phyloP scores from a whole-genome alignment of 1,139 yeast species.

The Groenewaldozyma auringiensis region DNA sequence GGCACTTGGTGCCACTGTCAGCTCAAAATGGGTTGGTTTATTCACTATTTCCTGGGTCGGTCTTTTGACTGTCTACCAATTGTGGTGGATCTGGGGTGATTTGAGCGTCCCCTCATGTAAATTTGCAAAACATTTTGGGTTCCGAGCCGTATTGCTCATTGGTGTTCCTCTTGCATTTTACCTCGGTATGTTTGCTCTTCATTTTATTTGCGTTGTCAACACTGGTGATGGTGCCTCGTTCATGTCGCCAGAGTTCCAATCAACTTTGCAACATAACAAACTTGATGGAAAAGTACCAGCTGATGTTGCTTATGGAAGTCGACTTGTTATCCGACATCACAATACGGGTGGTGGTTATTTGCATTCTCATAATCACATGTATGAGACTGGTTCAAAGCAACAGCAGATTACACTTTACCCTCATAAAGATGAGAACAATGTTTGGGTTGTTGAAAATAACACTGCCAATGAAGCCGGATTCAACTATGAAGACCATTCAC shows the following conservation, averaged over 20 bases:
- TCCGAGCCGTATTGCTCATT: constrained; percentile 54
- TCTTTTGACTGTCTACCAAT: constrained; percentile 56
- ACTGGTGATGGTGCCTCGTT: constrained; percentile 88
- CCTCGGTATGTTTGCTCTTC: constrained; percentile 66
- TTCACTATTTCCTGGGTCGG: constrained; percentile 96
- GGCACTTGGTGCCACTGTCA: constrained; percentile 77
- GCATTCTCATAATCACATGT: constrained; percentile 82
- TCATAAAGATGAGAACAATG: constrained; percentile 80
- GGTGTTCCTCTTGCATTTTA: constrained; percentile 67
- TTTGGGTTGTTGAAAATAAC: constrained; percentile 46
- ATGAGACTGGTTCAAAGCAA: constrained; percentile 90
- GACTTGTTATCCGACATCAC: constrained; percentile 67
- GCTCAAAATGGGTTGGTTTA: constrained; percentile 95
- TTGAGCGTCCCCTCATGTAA: constrained; percentile 49
- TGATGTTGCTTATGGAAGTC: constrained; percentile 85
- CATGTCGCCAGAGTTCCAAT: constrained; percentile 84
- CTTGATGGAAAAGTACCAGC: constrained; percentile 65
- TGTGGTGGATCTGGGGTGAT: constrained; percentile 90
- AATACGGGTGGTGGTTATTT: constrained; percentile 91
- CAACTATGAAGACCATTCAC: constrained; percentile 22
- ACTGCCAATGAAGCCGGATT: constrained; percentile 17
- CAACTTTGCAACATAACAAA: constrained; percentile 60
- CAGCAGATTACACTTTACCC: constrained; percentile 89
- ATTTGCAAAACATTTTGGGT: constrained; percentile 45
- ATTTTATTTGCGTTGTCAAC: constrained; percentile 58